Percentiles rank a stretch among this genome's conserved stretches.
Conservation (phyloP, 2,329 filamentous ascomycete genomes). For the Hirsutella thompsonii region DNA sequence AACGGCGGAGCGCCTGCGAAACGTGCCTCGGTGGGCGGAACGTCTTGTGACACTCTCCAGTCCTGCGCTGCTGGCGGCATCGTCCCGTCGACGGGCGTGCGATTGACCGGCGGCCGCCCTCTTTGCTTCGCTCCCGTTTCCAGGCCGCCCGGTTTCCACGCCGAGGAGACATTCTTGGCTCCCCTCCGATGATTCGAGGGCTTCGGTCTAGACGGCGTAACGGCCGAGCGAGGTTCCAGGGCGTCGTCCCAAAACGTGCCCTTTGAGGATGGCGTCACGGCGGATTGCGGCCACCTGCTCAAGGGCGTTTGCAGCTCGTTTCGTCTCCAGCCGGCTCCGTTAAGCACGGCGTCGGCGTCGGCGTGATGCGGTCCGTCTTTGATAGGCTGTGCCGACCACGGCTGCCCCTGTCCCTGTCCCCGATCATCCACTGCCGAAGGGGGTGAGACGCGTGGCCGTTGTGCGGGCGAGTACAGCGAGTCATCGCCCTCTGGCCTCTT, state of each 20-base stretch:
- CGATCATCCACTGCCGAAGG: slow-evolving; percentile 30
- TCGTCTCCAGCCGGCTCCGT: slow-evolving; percentile 13
- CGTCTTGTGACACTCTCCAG: slow-evolving; percentile 33
- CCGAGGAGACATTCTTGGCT: slow-evolving; percentile 75
- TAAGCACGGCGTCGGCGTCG: slow-evolving; percentile 21
- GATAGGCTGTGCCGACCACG: slow-evolving; percentile 34
- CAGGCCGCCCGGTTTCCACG: slow-evolving; percentile 61
- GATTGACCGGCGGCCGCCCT: slow-evolving; percentile 66
- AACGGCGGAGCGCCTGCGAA: slow-evolving; percentile 2
- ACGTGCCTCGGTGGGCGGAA: slow-evolving; percentile 13
- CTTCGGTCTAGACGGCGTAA: slow-evolving; percentile 51
- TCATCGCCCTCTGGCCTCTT: slow-evolving; percentile 53
- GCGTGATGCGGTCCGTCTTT: slow-evolving; percentile 17
- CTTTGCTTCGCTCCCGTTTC: slow-evolving; percentile 57
- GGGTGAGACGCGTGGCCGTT: slow-evolving; percentile 49
- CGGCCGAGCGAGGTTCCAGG: slow-evolving; percentile 56
- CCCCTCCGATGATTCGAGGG: slow-evolving; percentile 48
- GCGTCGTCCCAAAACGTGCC: slow-evolving; percentile 41
- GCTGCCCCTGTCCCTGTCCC: slow-evolving; percentile 18
- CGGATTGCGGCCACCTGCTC: slow-evolving; percentile 64
- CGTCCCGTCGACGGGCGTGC: slow-evolving; percentile 42
- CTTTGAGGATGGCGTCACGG: slow-evolving; percentile 53
- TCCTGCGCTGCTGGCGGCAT: slow-evolving; percentile 56
- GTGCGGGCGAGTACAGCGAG: slow-evolving; percentile 33
- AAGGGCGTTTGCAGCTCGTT: slow-evolving; percentile 49